Conservation (phyloP, 2,329 filamentous ascomycete species). For the Drechslera avenae region DNA sequence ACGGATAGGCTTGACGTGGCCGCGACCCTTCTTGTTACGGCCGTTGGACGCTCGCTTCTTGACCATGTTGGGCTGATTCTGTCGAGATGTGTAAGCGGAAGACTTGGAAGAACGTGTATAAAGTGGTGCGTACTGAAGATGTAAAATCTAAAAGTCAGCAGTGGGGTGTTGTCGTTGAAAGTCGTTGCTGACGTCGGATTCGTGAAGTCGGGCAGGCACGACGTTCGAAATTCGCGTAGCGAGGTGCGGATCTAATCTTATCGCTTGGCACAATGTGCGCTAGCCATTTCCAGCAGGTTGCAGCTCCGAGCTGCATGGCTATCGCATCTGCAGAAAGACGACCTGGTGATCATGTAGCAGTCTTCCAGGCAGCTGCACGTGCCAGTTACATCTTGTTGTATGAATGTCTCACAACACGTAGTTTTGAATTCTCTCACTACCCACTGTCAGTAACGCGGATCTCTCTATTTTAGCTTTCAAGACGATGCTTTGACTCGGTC, state of each 20-base stretch:
- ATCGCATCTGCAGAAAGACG: no score
- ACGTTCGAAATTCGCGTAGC: conserved; percentile 34
- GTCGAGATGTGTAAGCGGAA: conserved; percentile 25
- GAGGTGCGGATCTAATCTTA: conserved; percentile 38
- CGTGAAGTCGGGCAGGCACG: conserved; percentile 19
- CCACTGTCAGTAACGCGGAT: no score
- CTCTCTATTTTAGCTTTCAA: no score
- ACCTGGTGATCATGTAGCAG: no score
- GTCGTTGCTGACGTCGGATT: conserved; percentile 28
- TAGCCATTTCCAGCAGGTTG: conserved; percentile 1
- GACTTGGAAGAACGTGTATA: conserved; percentile 4
- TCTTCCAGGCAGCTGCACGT: no score
- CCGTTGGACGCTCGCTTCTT: conserved; percentile 82
- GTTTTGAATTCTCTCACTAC: no score
- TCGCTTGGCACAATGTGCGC: conserved; percentile 30
- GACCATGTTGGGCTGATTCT: conserved; percentile 68
- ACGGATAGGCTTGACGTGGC: conserved; percentile 99
- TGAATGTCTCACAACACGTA: no score
- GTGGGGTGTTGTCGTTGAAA: conserved; percentile 39
- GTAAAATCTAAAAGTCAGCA: conserved; percentile 45
- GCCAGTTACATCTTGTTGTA: no score
- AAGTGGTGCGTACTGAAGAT: conserved; percentile 42
- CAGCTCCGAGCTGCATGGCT: no score
- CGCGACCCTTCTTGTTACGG: conserved; percentile 99
- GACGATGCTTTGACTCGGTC: no score